Evolutionary conservation across 352 stramenopile genomes (phyloP).

Genomic region (Globisporangium irregulare): DNA sequence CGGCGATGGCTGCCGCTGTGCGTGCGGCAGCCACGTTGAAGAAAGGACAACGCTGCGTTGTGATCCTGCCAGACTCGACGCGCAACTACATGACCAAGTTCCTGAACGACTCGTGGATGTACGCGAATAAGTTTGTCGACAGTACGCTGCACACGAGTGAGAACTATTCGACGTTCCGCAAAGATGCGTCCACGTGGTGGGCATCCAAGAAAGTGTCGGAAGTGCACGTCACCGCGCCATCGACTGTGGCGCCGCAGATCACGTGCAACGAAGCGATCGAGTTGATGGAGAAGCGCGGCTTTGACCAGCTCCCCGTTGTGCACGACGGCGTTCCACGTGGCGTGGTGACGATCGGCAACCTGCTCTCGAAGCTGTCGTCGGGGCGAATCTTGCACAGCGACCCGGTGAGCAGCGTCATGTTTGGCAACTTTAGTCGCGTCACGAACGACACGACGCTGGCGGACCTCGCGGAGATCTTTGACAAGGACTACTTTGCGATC

Average conservation of each 20-base stretch:
- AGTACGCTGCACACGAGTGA: constrained; percentile 51
- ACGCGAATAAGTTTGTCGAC: constrained; percentile 80
- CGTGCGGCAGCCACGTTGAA: constrained; percentile 85
- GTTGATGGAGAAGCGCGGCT: constrained; percentile 92
- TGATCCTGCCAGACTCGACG: constrained; percentile 94
- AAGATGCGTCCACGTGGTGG: constrained; percentile 87
- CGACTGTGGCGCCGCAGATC: constrained; percentile 90
- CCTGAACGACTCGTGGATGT: constrained; percentile 95
- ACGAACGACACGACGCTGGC: constrained; percentile 87
- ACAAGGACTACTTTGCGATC: constrained; percentile 95
- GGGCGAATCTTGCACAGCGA: constrained; percentile 86
- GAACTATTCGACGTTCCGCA: constrained; percentile 17
- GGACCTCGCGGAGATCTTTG: constrained; percentile 93
- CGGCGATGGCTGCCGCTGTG: constrained; percentile 85
- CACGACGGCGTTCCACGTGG: constrained; percentile 72
- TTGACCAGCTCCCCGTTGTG: constrained; percentile 79
- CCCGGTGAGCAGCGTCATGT: constrained; percentile 91
- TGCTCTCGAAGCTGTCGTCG: constrained; percentile 90
- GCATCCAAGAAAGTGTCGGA: constrained; percentile 90
- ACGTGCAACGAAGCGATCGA: constrained; percentile 94
- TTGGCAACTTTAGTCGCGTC: constrained; percentile 96
- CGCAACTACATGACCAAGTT: constrained; percentile 99
- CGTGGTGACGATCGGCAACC: constrained; percentile 96
- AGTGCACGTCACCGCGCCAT: constrained; percentile 83
- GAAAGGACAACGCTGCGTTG: constrained; percentile 90